Evolutionary conservation across 192 early-diverging fungal genomes (phyloP).

Genomic region (Geosiphon pyriformis): DNA sequence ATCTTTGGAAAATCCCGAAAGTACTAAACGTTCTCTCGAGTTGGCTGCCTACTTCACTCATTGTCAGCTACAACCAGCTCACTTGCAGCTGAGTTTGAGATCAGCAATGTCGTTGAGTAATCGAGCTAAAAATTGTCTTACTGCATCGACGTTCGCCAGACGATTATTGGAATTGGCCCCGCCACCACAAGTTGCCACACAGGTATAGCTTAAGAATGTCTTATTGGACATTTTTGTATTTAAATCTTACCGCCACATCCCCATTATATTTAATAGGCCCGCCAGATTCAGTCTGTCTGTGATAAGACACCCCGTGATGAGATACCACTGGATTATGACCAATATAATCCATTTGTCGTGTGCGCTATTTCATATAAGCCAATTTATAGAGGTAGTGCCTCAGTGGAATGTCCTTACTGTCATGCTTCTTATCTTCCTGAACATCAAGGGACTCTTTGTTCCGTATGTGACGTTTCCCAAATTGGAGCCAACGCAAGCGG

Average conservation of each 20-base stretch:
- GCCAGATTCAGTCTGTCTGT: conserved; percentile 67
- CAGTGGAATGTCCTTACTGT: conserved; percentile 83
- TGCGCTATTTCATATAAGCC: conserved; percentile 83
- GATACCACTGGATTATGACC: conserved; percentile 84
- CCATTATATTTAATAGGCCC: conserved; percentile 54
- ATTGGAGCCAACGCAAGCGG: conserved; percentile 76
- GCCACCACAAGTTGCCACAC: conserved; percentile 63
- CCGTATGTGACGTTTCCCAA: conserved; percentile 79
- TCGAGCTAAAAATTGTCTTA: conserved; percentile 78
- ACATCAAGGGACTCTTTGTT: conserved; percentile 71
- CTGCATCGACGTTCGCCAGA: conserved; percentile 83
- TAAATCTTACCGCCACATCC: too few relatives aligned
- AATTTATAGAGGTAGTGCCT: conserved; percentile 83
- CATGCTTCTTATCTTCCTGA: conserved; percentile 82
- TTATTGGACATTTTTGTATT: too few relatives aligned
- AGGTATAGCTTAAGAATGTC: conserved; percentile 58
- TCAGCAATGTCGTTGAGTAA: conserved; percentile 81
- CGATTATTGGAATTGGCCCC: conserved; percentile 88
- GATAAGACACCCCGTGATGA: conserved; percentile 78
- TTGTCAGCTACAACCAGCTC: conserved; percentile 80
- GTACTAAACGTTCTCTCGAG: conserved; percentile 73
- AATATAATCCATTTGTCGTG: conserved; percentile 90
- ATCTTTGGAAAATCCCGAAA: conserved; percentile 50
- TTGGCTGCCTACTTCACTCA: conserved; percentile 96
- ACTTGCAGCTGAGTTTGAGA: conserved; percentile 84